Percentiles rank a stretch among this genome's conserved stretches.
phyloP scores from a whole-genome alignment of 768 basidiomycete genomes.

The Lentinula raphanica region DNA sequence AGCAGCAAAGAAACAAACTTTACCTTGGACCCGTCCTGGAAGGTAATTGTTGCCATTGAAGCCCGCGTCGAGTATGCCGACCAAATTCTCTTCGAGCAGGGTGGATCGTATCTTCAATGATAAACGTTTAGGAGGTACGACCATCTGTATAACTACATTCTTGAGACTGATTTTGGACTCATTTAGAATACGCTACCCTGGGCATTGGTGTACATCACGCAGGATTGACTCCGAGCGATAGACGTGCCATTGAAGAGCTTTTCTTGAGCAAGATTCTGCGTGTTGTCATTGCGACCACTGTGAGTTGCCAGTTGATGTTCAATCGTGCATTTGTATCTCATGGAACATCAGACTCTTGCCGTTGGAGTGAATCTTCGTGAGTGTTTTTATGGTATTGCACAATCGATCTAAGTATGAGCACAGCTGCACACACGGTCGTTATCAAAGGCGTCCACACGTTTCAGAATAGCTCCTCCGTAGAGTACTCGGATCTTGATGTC shows the following conservation, averaged over 20 bases:
- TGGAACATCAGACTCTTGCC: constrained; percentile 69
- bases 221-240: constrained; percentile 70
- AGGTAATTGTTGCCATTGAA: constrained; percentile 34
- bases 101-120: constrained; percentile 56
- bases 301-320: constrained; percentile 28
- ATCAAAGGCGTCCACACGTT: constrained; percentile 87
- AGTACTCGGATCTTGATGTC: constrained; percentile 90
- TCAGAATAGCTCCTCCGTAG: constrained; percentile 59
- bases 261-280: constrained; percentile 61
- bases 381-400: constrained; percentile 20
- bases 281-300: constrained; percentile 80
- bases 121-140: constrained; percentile 56
- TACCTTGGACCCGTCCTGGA: constrained; percentile 68
- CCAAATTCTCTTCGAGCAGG: constrained; percentile 28
- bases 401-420: neutral
- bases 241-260: constrained; percentile 66
- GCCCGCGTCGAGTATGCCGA: neutral
- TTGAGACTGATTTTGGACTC: neutral
- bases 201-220: constrained; percentile 95
- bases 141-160: no score
- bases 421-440: constrained; percentile 90
- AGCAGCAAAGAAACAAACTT: constrained; percentile 35
- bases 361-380: constrained; percentile 94
- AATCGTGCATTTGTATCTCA: no score
- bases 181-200: constrained; percentile 51